phyloP scores from a whole-genome alignment of 169 alveolate genomes.

The Plasmodium coatneyi region DNA sequence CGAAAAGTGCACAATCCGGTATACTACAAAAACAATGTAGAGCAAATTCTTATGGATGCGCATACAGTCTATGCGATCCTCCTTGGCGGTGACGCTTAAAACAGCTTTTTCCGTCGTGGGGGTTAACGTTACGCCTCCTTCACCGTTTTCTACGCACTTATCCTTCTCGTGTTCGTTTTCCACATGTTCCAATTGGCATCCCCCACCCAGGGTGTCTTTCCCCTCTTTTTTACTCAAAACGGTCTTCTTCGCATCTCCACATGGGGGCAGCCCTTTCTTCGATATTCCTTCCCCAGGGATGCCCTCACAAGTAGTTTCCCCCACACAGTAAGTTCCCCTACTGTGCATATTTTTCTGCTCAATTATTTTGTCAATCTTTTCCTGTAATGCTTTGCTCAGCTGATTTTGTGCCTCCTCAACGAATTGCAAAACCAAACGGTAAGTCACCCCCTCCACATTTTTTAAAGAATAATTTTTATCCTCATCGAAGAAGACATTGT shows the following conservation, averaged over 20 bases:
- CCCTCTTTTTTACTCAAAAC: not conserved
- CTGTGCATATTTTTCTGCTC: slow-evolving; percentile 8
- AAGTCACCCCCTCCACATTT: slow-evolving; percentile 13
- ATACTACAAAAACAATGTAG: slow-evolving; percentile 28
- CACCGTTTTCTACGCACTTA: not conserved
- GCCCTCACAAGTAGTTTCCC: not conserved
- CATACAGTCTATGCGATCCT: slow-evolving; percentile 24
- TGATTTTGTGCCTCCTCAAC: slow-evolving; percentile 19
- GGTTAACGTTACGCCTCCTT: not conserved
- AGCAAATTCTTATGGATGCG: slow-evolving; percentile 52
- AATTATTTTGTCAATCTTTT: slow-evolving; percentile 8
- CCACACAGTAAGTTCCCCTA: no score
- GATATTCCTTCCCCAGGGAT: not conserved
- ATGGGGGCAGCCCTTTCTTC: not conserved
- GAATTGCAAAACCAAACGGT: not conserved
- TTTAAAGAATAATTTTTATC: not conserved
- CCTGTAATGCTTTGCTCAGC: slow-evolving; percentile 9
- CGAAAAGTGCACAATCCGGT: slow-evolving; percentile 39
- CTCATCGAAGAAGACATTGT: slow-evolving; percentile 33
- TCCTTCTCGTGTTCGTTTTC: not conserved
- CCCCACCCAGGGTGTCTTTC: not conserved
- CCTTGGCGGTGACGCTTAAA: slow-evolving; percentile 14
- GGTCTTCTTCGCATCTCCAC: not conserved
- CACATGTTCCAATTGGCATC: not conserved
- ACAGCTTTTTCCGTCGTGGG: not conserved